A percentile compares a stretch with the other conserved stretches of the same genome.
Evolutionary conservation across 73 alveolate genomes (phyloP).

Genomic region (Tetrahymena borealis): DNA sequence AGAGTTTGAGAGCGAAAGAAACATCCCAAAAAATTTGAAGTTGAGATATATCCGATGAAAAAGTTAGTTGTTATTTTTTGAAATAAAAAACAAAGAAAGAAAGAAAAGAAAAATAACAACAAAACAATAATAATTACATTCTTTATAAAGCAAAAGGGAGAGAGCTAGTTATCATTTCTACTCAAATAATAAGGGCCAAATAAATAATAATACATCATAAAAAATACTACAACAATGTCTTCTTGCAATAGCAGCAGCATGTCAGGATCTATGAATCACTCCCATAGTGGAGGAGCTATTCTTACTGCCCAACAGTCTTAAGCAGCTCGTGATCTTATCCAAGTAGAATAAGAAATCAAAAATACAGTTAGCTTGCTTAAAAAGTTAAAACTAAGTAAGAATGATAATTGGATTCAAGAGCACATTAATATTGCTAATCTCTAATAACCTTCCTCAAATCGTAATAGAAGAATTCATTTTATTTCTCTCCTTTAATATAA

Average conservation of each 20-base stretch:
- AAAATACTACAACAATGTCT: neutral
- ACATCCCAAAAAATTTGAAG: neutral
- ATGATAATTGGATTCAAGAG: neutral
- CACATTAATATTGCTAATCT: neutral
- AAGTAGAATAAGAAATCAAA: neutral
- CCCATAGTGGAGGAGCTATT: neutral
- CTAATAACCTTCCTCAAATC: neutral
- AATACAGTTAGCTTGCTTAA: neutral
- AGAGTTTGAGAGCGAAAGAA: too few species aligned
- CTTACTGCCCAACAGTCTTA: neutral
- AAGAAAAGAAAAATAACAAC: neutral
- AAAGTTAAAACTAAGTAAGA: neutral
- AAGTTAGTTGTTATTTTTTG: neutral
- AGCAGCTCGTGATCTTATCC: neutral
- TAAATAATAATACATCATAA: neutral
- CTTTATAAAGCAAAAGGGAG: neutral
- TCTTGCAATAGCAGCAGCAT: neutral
- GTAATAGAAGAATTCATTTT: too few species aligned
- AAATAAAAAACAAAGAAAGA: neutral
- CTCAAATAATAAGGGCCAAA: neutral
- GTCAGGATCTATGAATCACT: neutral
- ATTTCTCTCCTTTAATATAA: too few species aligned
- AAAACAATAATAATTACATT: neutral
- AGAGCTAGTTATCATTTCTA: neutral
- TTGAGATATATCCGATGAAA: neutral